Conservation (phyloP, 306 rosid genomes). For the Heteromeles arbutifolia region DNA sequence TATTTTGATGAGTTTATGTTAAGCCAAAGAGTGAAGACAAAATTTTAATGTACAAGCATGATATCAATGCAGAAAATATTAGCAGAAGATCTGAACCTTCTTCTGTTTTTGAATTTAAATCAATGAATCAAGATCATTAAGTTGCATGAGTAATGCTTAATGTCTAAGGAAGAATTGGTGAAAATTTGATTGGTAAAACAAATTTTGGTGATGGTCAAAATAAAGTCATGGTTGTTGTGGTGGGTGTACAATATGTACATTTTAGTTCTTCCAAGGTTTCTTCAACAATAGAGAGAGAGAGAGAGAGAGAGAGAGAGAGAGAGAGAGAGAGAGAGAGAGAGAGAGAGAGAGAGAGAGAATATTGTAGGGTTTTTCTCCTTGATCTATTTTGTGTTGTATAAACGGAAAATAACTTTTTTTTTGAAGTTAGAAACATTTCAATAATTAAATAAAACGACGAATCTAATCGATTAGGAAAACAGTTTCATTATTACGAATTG, state of each 20-base stretch:
- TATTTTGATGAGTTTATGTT: no score
- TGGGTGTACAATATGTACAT: constrained; percentile 27
- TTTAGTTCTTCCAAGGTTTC: neutral
- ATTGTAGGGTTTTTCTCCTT: neutral
- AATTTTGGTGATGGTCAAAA: constrained; percentile 46
- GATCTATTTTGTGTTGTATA: neutral
- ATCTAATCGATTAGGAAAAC: no score
- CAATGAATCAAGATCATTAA: neutral
- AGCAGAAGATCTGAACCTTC: neutral
- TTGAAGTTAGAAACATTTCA: no score
- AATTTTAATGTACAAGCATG: neutral
- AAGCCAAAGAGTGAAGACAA: neutral
- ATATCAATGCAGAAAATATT: neutral
- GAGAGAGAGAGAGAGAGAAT: no score
- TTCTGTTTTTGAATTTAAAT: neutral
- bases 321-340: no score
- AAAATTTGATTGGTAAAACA: constrained; percentile 37
- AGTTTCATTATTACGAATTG: no score
- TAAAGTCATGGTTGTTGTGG: constrained; percentile 47
- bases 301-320: no score
- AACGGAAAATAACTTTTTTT: neutral
- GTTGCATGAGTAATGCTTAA: neutral
- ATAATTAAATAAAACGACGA: no score
- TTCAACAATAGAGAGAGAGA: no score
- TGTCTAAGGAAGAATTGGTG: neutral